Evolutionary conservation across 2,329 filamentous ascomycete genomes (phyloP), one percentile per base, ranked within the genome.

Genomic region (Ustulina deusta): DNA sequence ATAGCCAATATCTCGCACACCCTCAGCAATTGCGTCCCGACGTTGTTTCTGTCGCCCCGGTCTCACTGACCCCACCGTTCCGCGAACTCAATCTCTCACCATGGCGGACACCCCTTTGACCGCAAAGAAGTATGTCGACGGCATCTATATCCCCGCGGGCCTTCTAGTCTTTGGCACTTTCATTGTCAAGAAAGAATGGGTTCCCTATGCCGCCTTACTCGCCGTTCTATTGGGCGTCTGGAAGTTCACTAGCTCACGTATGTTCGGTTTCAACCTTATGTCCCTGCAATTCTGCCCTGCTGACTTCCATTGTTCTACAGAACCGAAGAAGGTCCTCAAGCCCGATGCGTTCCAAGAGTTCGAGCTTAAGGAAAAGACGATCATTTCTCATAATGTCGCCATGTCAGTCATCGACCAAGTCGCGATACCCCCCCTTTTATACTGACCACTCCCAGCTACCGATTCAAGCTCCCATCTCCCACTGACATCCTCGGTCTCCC

Each of bases 381-480:
- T 97, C 73, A 91, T 98, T 77, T 97, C 95, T 36, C 96, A 98
- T 89, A 99, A 99, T 86, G 95, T 97, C 68, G 94, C 95, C 81
- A 97, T 99, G 92, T 94, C 83, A 78, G 87, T 81, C 27, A 68
- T 72, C 34, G 59, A 72, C 61, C 10, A 27, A 46, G 20, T 40
- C 11, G 11, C 36, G 17, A 36, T 34, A 11, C 6, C 44, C 22
- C 48, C 36, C 25, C n/a, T 42, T 46, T 46, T 1, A 34, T 38
- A 38, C 62, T 69, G n/a, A 69, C 62, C 46, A 7, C 34, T 55
- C 46, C n/a, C 49, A 93, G 91, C 84, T 99, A 98, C 86, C 94
- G 96, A 78, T 97, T 98, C 84, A 87, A 87, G 72, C 92, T 99
- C 46, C 94, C 94, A 65, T 86, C 86, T 59, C 83, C 90, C 46